Evolutionary conservation across 148 eudicot species (phyloP).

Genomic region (Gaultheria prostrata): DNA sequence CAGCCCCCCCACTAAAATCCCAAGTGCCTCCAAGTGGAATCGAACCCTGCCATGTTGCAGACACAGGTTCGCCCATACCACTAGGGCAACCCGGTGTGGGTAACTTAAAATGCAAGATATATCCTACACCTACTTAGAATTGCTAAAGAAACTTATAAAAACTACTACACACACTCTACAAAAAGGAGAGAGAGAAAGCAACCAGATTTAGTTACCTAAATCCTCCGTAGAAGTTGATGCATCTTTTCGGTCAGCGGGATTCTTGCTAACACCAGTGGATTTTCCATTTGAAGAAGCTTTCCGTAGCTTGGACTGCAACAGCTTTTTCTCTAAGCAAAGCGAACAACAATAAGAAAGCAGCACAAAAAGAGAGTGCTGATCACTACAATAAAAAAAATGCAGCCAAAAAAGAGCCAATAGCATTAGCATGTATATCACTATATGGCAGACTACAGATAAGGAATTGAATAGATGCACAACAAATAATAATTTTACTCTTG

Average conservation of each 20-base stretch:
- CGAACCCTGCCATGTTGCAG: not conserved
- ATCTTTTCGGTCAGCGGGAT: slow-evolving; percentile 41
- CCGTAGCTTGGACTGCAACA: slow-evolving; percentile 75
- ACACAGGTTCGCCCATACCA: too few relatives aligned
- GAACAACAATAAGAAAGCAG: not conserved
- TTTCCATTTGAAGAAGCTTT: slow-evolving; percentile 63
- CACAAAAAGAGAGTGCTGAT: not conserved
- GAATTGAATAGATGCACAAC: not conserved
- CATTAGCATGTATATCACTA: not conserved
- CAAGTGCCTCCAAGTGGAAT: not conserved
- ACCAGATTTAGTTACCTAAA: slow-evolving; percentile 45
- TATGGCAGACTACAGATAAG: not conserved
- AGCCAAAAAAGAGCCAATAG: not conserved
- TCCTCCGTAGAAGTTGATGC: slow-evolving; percentile 84
- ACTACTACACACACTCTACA: not conserved
- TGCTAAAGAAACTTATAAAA: not conserved
- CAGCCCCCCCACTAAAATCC: not conserved
- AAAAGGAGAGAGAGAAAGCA: not conserved
- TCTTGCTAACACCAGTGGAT: slow-evolving; percentile 39
- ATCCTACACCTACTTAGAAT: not conserved
- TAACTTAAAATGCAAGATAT: too few relatives aligned
- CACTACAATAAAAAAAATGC: not conserved
- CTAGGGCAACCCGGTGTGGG: too few relatives aligned
- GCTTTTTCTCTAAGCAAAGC: slow-evolving; percentile 68
- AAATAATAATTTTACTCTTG: not conserved